Evolutionary conservation across 345 rosid genomes (phyloP), one percentile per base, ranked within the genome.

Genomic region (Linum lewisii): DNA sequence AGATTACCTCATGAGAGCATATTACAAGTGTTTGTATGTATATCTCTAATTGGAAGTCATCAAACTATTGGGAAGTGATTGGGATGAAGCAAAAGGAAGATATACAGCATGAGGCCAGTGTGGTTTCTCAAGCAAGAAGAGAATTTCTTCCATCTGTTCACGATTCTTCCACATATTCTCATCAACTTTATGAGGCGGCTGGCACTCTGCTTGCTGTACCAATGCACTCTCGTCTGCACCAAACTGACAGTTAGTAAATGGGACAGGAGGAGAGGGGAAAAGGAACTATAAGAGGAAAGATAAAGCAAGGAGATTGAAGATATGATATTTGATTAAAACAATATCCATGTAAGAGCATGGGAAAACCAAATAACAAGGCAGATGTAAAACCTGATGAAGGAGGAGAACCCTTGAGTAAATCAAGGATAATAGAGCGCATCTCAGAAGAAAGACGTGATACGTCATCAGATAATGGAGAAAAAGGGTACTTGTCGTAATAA

Each of bases 151-250:
- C 72, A 92, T 74, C 59, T 83, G 88, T 69, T 86, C 96, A 49
- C 96, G 78, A 71, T 92, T 88, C 81, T 82, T 92, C 96, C 98
- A 92, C 88, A 92, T 79, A 78, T 92, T 92, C 78, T 88, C 96
- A 63, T 92, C 98, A 21, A 92, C 83, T 75, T 92, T 92, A 72
- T 86, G 96, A 9, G 95, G 81, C 54, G 95, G 82, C 71, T 72
- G 77, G 45, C 65, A 64, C 32, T 77, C 80, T 9, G 89, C 82
- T 78, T 88, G 88, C 51, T 75, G 75, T 20, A 86, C 57, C 71
- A 92, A 59, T 29, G 62, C 61, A 52, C 57, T 75, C 70, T 82
- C 96, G 38, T 65, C 98, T 92, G 70, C 8, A 58, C 49, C 18
- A 16, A 42, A 42, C 16, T 42, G 16, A 42, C 15, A 42, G 2